These are phyloP conservation scores for Rhododendron ferrugineum DNA, from an alignment of 148 eudicot genomes.

Conservation along the genomic window DNA sequence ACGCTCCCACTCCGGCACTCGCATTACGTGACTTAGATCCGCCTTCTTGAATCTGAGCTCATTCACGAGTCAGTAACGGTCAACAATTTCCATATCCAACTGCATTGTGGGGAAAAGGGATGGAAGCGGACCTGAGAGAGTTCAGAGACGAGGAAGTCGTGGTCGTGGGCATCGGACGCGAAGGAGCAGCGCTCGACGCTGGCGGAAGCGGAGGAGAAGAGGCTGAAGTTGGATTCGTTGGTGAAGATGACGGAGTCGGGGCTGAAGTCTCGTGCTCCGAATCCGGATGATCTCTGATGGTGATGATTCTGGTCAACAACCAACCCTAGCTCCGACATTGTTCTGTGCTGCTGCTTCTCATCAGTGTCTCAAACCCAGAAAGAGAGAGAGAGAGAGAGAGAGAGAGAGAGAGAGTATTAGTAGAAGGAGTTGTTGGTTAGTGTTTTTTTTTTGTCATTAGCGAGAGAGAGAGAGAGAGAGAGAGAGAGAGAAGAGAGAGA, in stretches of 20 bases:
- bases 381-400: background rate
- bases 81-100: background rate
- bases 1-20: background rate
- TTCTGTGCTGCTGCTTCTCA: constrained; percentile 12
- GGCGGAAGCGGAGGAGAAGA: constrained; percentile 72
- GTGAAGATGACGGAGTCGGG: constrained; percentile 68
- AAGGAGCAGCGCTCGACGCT: constrained; percentile 67
- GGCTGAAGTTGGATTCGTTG: constrained; percentile 44
- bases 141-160: constrained; percentile 40
- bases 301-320: constrained; percentile 2
- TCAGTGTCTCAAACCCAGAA: background rate
- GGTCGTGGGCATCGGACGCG: constrained; percentile 54
- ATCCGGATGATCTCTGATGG: constrained; percentile 10
- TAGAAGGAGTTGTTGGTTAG: background rate
- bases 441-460: background rate
- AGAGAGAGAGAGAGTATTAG: background rate
- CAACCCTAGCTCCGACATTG: constrained; percentile 42
- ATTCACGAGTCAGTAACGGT: background rate
- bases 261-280: constrained; percentile 40
- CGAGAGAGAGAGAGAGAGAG: no score
- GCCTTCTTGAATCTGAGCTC: background rate
- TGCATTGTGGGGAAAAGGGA: background rate
- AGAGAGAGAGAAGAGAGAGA: no score
- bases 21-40: background rate
- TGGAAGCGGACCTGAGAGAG: constrained; percentile 28